These are phyloP conservation scores for Suhomyces panamericanus DNA, from an alignment of 1,139 yeast genomes.

Conservation along the genomic window DNA sequence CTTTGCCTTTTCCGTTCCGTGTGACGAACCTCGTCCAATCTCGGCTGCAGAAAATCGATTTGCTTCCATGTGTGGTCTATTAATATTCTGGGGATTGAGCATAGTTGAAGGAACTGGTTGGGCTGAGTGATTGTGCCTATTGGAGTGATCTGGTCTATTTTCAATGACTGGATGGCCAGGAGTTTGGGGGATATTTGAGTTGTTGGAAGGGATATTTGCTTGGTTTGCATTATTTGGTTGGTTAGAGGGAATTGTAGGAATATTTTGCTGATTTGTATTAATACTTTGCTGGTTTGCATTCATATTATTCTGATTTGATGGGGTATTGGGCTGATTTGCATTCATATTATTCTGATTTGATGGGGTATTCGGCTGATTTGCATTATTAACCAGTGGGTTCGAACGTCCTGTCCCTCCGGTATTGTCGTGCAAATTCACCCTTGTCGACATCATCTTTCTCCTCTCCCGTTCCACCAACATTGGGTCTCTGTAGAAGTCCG, in stretches of 20 bases:
- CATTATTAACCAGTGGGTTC: too few relatives aligned
- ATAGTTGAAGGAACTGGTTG: not conserved
- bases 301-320: too few relatives aligned
- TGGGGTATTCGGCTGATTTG: not conserved
- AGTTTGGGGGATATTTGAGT: too few relatives aligned
- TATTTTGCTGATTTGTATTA: not conserved
- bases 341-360: not conserved
- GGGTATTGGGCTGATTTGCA: too few relatives aligned
- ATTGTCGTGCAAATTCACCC: slow-evolving; percentile 15
- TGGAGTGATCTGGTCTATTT: too few relatives aligned
- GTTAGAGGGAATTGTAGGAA: too few relatives aligned
- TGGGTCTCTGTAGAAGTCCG: slow-evolving; percentile 42
- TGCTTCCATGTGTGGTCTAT: not conserved
- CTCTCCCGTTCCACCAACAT: slow-evolving; percentile 33
- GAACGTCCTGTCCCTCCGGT: not conserved
- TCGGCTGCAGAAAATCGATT: not conserved
- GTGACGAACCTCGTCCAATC: not conserved
- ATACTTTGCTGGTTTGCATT: too few relatives aligned
- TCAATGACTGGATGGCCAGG: too few relatives aligned
- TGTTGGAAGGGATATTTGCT: too few relatives aligned
- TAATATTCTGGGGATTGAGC: not conserved
- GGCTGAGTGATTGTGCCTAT: too few relatives aligned
- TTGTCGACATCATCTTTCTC: slow-evolving; percentile 15
- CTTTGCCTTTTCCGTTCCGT: slow-evolving; percentile 7
- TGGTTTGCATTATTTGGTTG: too few relatives aligned